Base-by-base conservation (phyloP, 176 grass and related monocot species). In the Cymbopogon citratus region DNA sequence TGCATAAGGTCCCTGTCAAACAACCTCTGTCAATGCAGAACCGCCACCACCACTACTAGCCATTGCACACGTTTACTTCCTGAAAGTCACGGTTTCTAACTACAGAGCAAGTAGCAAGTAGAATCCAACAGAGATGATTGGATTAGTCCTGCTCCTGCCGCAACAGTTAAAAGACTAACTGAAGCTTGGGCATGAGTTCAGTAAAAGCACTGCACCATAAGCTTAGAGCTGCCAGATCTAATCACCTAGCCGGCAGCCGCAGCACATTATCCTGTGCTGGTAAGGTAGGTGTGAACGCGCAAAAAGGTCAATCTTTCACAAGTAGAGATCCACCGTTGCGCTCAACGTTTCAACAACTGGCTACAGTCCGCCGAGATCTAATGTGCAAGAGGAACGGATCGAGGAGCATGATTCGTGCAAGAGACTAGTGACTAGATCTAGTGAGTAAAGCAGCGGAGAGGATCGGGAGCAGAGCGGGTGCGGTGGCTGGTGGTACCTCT, bases 401-500 rank as follows among this genome's bases (percentile, higher is more conserved):
- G 9, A 66, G 25, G 40, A 65, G 21, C 64, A 12, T 19, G 34
- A 15, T 4, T 15, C 18, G 28, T 16, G 79, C 28, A 44, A 0
- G 52, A 62, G 52, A 33, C 26, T n/a, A n/a, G n/a, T n/a, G 51
- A 33, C 31, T 3, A 3, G 21, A n/a, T n/a, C 25, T 0, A 46
- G 57, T 13, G 59, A 8, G 16, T 35, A 28, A 40, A 36, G 14
- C 29, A 27, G 35, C 65, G 33, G 34, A 7, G 8, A 69, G 19
- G 33, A 73, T 71, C 39, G 38, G 15, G 64, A 39, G 38, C 38
- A 39, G 6, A n/a, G n/a, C n/a, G n/a, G n/a, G n/a, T n/a, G n/a
- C n/a, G n/a, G n/a, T n/a, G n/a, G 41, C 23, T 1, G 1, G 63
- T 43, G 40, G 40, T 81, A 94, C 92, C 92, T 91, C 68, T 93